Conservation (phyloP, 2,329 filamentous ascomycete species). For the Alternaria arbusti region DNA sequence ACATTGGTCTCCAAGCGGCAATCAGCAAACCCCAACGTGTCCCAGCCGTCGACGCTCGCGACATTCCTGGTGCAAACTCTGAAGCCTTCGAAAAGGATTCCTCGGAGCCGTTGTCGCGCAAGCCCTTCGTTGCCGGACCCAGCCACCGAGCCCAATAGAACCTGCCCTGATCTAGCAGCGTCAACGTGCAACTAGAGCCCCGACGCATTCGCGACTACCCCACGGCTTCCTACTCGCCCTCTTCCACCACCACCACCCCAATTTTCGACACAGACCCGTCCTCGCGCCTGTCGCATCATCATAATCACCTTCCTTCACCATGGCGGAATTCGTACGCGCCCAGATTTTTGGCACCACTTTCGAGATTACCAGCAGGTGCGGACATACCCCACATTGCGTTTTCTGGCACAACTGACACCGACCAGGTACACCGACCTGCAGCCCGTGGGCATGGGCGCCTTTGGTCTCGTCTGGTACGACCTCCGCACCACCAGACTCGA, state of each 20-base stretch:
- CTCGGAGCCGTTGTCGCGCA: conserved; percentile 13
- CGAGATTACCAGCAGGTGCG: conserved; percentile 96
- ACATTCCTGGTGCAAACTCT: conserved; percentile 13
- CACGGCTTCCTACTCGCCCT: conserved; percentile 20
- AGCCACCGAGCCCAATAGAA: conserved; percentile 21
- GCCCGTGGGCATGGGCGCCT: conserved; percentile 98
- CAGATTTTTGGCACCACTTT: conserved; percentile 99
- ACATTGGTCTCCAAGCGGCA: conserved; percentile 8
- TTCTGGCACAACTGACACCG: conserved; percentile 29
- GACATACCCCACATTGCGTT: conserved; percentile 33
- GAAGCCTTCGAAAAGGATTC: neutral
- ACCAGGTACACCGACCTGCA: conserved; percentile 94
- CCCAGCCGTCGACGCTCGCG: neutral
- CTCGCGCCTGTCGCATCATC: conserved; percentile 31
- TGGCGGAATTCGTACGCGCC: conserved; percentile 99
- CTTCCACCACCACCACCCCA: conserved; percentile 10
- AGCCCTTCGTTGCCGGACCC: conserved; percentile 21
- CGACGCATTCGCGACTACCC: conserved; percentile 21
- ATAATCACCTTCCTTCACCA: conserved; percentile 57
- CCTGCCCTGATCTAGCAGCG: conserved; percentile 24
- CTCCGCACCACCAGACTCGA: conserved; percentile 2
- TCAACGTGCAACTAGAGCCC: conserved; percentile 35
- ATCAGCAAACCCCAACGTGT: neutral
- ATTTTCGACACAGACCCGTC: conserved; percentile 9
- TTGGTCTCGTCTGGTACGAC: conserved; percentile 91